Evolutionary conservation across 306 rosid genomes (phyloP), one percentile per base, ranked within the genome.

Genomic region (Fagus sylvatica): DNA sequence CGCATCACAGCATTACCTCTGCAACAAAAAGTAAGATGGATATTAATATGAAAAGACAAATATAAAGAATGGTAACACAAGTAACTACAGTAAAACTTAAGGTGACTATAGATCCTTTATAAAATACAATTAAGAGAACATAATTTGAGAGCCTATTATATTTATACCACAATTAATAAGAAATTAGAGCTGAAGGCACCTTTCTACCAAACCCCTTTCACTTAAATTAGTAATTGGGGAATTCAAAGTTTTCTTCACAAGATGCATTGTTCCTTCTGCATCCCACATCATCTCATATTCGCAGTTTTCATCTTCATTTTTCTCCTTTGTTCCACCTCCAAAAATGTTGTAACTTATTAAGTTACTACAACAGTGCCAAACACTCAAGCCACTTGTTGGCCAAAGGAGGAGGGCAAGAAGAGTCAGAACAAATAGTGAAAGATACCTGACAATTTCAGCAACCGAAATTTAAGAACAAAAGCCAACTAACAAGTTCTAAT

Each of bases 241-340:
- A 71, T 68, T 82, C 78, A 49, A 34, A 33, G 90, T 74, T 87
- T 89, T 93, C 93, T 93, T 93, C 46, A 93, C 82, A 68, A 93
- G 91, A 84, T 92, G 95, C 97, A 90, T 92, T 42, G 89, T 78
- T 53, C 95, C 95, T 79, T 90, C 97, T 9, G 92, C 95, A 79
- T 90, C 93, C 97, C 97, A 92, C 75, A 88, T 84, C 95, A 88
- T 88, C 84, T 92, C 95, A 66, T 92, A 90, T 80, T 90, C 97
- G 70, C 83, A 87, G 70, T 90, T 83, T 12, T 82, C 84, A 81
- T 92, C 95, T 83, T 92, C 97, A 19, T 84, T 83, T 81, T 92
- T 92, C 85, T 87, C 97, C 84, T 90, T 90, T n/a, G 85, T 73
- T 53, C 80, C 81, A 17, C 59, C 79, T 71, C 84, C 79, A 64